phyloP scores from a whole-genome alignment of 148 eudicot genomes.

The Bassia scoparia region DNA sequence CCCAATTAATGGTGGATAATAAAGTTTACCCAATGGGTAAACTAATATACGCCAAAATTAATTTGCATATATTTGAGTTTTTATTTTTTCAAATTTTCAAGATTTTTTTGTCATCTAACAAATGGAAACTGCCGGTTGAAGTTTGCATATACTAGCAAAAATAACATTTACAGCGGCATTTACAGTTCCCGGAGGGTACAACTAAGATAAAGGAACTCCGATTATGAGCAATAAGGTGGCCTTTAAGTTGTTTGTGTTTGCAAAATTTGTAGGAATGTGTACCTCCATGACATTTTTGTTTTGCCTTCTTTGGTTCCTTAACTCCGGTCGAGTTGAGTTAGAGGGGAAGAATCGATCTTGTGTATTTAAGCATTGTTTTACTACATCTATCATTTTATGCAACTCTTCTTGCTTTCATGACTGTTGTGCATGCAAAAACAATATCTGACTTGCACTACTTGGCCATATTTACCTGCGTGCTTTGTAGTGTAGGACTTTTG shows the following conservation, averaged over 20 bases:
- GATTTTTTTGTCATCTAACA: neutral
- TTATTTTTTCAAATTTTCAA: neutral
- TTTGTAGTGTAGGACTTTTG: neutral
- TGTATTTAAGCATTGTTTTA: neutral
- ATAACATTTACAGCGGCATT: conserved; percentile 9
- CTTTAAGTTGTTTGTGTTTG: neutral
- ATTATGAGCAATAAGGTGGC: neutral
- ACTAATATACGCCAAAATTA: too few species aligned
- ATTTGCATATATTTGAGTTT: too few species aligned
- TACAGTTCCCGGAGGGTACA: neutral
- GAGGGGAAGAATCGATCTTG: neutral
- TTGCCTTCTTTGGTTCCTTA: neutral
- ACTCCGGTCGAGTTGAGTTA: neutral
- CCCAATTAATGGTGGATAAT: too few species aligned
- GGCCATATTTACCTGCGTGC: neutral
- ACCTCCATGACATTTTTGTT: neutral
- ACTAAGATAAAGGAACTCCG: neutral
- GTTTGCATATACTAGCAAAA: neutral
- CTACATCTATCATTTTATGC: neutral
- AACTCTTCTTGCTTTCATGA: conserved; percentile 1
- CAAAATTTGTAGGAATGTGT: conserved; percentile 1
- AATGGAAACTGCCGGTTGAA: neutral
- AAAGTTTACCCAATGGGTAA: too few species aligned
- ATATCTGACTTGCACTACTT: neutral
- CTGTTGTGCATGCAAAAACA: neutral